A percentile compares a stretch with the other conserved stretches of the same genome.
These are phyloP conservation scores for Dictyostelium citrinum DNA, from an alignment of 78 protist genomes.

Conservation along the genomic window DNA sequence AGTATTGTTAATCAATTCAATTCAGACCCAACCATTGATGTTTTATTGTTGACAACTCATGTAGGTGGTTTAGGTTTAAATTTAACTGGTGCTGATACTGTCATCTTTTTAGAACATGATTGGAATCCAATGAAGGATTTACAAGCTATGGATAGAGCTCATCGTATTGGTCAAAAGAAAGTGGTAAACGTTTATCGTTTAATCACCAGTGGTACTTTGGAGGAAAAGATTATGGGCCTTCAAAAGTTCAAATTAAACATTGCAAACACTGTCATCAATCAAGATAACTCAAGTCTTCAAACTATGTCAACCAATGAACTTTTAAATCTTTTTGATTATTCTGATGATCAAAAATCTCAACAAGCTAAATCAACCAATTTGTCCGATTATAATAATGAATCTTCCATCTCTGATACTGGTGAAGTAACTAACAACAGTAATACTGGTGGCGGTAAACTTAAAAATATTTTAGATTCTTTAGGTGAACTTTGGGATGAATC, in stretches of 20 bases:
- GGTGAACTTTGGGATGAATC: conserved; percentile 82
- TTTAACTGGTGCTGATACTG: conserved; percentile 98
- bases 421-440: not conserved
- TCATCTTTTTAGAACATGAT: conserved; percentile 97
- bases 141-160: conserved; percentile 98
- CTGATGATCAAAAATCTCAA: conserved; percentile 9
- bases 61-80: conserved; percentile 99
- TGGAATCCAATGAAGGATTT: conserved; percentile 98
- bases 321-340: conserved; percentile 51
- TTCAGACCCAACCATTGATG: conserved; percentile 92
- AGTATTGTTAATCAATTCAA: conserved; percentile 91
- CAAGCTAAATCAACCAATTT: not conserved
- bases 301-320: conserved; percentile 84
- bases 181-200: conserved; percentile 97
- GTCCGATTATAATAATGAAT: not conserved
- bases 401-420: conserved; percentile 8
- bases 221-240: conserved; percentile 96
- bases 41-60: conserved; percentile 95
- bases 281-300: conserved; percentile 82
- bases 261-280: conserved; percentile 88
- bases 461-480: conserved; percentile 41
- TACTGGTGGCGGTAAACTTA: conserved; percentile 15
- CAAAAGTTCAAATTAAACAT: conserved; percentile 92
- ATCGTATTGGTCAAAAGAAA: conserved; percentile 96
- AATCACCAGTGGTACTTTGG: conserved; percentile 91